Conservation (phyloP, 164 flowering plant genomes). For the Chloranthus sessilifolius region DNA sequence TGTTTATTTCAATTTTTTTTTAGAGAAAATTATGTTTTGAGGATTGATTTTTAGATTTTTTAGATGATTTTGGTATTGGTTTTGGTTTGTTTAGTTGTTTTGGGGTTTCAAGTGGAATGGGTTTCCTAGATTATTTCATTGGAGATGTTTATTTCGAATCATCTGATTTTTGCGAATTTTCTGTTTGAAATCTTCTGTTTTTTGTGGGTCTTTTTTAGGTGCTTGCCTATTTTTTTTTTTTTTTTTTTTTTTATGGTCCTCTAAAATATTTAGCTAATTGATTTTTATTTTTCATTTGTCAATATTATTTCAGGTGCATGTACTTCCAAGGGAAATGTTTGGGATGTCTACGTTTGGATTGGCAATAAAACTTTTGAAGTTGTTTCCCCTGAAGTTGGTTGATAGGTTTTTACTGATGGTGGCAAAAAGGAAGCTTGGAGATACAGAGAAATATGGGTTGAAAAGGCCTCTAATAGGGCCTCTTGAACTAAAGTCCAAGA, state of each 20-base stretch:
- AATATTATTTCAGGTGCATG: slow-evolving; percentile 71
- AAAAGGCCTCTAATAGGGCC: slow-evolving; percentile 64
- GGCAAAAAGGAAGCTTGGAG: slow-evolving; percentile 53
- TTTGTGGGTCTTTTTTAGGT: neutral
- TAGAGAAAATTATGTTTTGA: too few species aligned
- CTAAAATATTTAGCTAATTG: too few species aligned
- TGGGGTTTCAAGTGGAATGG: too few species aligned
- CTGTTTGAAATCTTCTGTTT: too few species aligned
- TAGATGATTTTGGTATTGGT: neutral
- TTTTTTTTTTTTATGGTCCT: neutral
- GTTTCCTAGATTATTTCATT: too few species aligned
- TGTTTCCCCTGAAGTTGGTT: slow-evolving; percentile 65
- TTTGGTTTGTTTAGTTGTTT: slow-evolving; percentile 4
- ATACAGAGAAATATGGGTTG: slow-evolving; percentile 49
- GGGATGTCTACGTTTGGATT: slow-evolving; percentile 63
- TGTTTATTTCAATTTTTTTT: too few species aligned
- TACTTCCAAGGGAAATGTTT: slow-evolving; percentile 60
- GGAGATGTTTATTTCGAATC: too few species aligned
- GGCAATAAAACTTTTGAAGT: slow-evolving; percentile 47
- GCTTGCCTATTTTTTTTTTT: neutral
- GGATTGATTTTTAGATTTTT: too few species aligned
- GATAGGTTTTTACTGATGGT: slow-evolving; percentile 49
- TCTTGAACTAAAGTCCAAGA: slow-evolving; percentile 50
- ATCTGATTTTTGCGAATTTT: too few species aligned
- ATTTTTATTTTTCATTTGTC: too few species aligned